Base-by-base conservation (phyloP, 345 rosid species). In the Boechera divaricarpa region DNA sequence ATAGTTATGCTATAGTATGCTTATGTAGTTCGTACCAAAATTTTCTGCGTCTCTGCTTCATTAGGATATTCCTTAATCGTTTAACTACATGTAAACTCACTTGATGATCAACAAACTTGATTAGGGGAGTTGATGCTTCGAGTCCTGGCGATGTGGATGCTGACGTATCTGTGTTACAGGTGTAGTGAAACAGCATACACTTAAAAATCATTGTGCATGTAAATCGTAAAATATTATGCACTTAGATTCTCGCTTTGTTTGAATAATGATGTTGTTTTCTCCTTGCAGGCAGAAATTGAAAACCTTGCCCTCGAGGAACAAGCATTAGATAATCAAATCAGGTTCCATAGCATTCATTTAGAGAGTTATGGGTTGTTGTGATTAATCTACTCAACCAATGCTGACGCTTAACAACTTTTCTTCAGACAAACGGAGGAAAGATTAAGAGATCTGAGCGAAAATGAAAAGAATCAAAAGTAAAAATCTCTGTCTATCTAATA, bases 341-440 rank as follows among this genome's bases (percentile, higher is more conserved):
- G 97, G 99, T 95, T 73, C 62, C 36, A 24, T 69, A 35, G 65
- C 72, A 69, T 80, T 61, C 74, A 67, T 70, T 54, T 80, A 70
- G 51, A 53, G 63, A 52, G 66, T 33, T 33, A 35, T 54, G 53
- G 67, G 15, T 70, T 68, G 61, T 38, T 72, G 45, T 63, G 72
- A 64, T 72, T 36, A 58, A 69, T 74, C 69, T 55, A 24, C 29
- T 69, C 58, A 60, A 69, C 52, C 58, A 77, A 31, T 79, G 79
- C 84, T 86, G 78, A 85, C 67, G 54, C 75, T 83, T 69, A 65
- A 57, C 28, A 75, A 67, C 38, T 77, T 39, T 72, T 71, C 47
- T 86, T 75, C 89, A 95, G 99, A 80, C 89, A 86, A 83, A 82
- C 87, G 87, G 90, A 91, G 84, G 97, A 86, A 76, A 88, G 80